These are phyloP conservation scores for Hansfordia pulvinata DNA, from an alignment of 2,329 filamentous ascomycete species.

Conservation along the genomic window DNA sequence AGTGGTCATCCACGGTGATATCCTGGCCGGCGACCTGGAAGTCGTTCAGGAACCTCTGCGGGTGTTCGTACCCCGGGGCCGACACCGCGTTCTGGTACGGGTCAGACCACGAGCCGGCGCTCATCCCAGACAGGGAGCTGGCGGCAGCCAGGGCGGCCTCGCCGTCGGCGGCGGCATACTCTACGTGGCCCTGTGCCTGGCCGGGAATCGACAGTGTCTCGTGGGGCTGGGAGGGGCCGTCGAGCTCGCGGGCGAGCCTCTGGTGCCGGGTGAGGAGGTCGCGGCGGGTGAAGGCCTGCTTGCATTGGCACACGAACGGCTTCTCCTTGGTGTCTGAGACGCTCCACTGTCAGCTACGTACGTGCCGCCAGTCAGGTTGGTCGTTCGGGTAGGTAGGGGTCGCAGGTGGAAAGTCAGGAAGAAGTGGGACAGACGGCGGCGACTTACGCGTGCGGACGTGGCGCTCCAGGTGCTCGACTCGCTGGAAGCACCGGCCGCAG, in stretches of 20 bases:
- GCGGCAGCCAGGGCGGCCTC: constrained; percentile 14
- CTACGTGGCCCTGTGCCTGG: constrained; percentile 8
- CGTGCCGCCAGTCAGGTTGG: background rate
- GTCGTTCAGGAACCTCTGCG: too few relatives aligned
- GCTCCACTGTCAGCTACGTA: background rate
- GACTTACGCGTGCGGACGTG: constrained; percentile 30
- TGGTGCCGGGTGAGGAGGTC: constrained; percentile 30
- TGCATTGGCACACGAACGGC: constrained; percentile 28
- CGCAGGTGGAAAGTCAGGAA: background rate
- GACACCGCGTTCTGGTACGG: constrained; percentile 14
- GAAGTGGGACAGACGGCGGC: background rate
- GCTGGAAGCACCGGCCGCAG: constrained; percentile 28
- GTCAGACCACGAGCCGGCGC: constrained; percentile 13
- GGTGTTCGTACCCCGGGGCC: too few relatives aligned
- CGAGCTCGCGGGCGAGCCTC: constrained; percentile 17
- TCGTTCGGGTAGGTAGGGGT: background rate
- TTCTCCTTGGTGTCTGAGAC: constrained; percentile 31
- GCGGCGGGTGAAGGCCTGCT: constrained; percentile 27
- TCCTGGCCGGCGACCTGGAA: constrained; percentile 1
- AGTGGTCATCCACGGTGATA: constrained; percentile 16
- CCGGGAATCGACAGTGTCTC: constrained; percentile 5
- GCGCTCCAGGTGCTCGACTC: constrained; percentile 30
- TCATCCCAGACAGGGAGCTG: constrained; percentile 19
- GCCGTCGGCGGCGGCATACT: constrained; percentile 14
- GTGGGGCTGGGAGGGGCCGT: constrained; percentile 15